phyloP scores from a whole-genome alignment of 1,284 basidiomycete genomes.

The Meripilus lineatus region DNA sequence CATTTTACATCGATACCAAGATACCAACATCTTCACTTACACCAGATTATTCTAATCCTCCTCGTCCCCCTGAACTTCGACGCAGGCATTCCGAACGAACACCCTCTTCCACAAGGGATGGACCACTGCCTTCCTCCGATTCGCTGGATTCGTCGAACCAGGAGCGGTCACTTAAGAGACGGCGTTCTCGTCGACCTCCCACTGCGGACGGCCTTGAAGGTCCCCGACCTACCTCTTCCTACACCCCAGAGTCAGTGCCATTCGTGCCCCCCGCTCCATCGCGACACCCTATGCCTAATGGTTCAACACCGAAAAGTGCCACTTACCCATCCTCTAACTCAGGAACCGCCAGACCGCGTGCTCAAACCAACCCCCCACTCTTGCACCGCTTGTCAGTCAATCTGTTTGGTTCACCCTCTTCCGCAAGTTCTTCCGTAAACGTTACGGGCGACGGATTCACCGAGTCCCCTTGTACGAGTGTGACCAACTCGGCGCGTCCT shows the following conservation, averaged over 20 bases:
- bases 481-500: slow-evolving; percentile 38
- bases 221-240: slow-evolving; percentile 10
- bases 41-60: slow-evolving; percentile 20
- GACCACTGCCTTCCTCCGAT: slow-evolving; percentile 4
- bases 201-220: slow-evolving; percentile 24
- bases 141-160: slow-evolving; percentile 10
- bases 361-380: slow-evolving; percentile 67
- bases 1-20: slow-evolving; percentile 40
- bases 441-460: slow-evolving; percentile 19
- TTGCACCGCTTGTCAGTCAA: slow-evolving; percentile 68
- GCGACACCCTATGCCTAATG: no score
- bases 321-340: slow-evolving; percentile 15
- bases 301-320: slow-evolving; percentile 3
- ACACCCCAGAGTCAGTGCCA: slow-evolving; percentile 9
- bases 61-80: slow-evolving; percentile 37
- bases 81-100: slow-evolving; percentile 47
- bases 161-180: slow-evolving; percentile 12
- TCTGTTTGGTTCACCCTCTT: slow-evolving; percentile 47
- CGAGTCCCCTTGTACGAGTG: slow-evolving; percentile 31
- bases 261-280: slow-evolving; percentile 15
- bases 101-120: slow-evolving; percentile 11
- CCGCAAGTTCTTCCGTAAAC: slow-evolving; percentile 28
- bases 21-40: slow-evolving; percentile 22
- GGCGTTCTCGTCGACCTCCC: slow-evolving; percentile 18
- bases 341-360: slow-evolving; percentile 40